These are phyloP conservation scores for Colletotrichum cereale DNA, from an alignment of 2,329 filamentous ascomycete species.

Conservation along the genomic window DNA sequence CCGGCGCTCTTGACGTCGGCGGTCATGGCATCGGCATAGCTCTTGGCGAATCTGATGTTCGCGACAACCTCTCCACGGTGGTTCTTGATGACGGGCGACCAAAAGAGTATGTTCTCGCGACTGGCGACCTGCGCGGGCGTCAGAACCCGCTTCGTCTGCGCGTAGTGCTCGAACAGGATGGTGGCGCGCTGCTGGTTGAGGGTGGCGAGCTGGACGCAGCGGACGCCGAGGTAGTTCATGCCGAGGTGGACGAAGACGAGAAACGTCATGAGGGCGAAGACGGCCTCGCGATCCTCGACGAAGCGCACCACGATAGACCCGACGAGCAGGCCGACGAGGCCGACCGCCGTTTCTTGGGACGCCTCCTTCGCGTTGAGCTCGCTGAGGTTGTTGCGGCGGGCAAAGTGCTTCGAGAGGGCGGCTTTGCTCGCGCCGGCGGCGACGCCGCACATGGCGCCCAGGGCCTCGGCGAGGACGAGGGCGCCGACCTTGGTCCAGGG, in stretches of 20 bases:
- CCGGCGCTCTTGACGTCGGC: conserved; percentile 5
- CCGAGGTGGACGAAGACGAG: conserved; percentile 82
- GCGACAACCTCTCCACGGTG: conserved; percentile 45
- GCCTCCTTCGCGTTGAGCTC: conserved; percentile 96
- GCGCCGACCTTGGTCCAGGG: conserved; percentile 61
- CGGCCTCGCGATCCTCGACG: conserved; percentile 77
- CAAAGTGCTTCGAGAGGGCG: conserved; percentile 92
- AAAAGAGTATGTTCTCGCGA: conserved; percentile 72
- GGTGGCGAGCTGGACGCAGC: conserved; percentile 83
- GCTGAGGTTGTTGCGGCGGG: conserved; percentile 85
- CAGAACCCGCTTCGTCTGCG: conserved; percentile 65
- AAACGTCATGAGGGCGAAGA: conserved; percentile 78
- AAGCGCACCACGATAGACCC: conserved; percentile 85
- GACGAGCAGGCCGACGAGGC: conserved; percentile 85
- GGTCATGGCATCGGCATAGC: conserved; percentile 52
- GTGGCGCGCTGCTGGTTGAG: conserved; percentile 90
- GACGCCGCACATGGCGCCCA: conserved; percentile 82
- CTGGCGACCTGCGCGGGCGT: conserved; percentile 75
- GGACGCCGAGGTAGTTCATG: conserved; percentile 89
- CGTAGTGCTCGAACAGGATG: conserved; percentile 75
- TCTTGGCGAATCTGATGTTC: conserved; percentile 56
- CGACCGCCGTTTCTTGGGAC: conserved; percentile 94
- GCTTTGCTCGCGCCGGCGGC: conserved; percentile 92
- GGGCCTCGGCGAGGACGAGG: conserved; percentile 63
- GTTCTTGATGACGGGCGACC: conserved; percentile 50